Percentiles rank a stretch among this genome's conserved stretches.
Evolutionary conservation across 192 early-diverging fungal species (phyloP).

Genomic region (Kappamyces sp.): DNA sequence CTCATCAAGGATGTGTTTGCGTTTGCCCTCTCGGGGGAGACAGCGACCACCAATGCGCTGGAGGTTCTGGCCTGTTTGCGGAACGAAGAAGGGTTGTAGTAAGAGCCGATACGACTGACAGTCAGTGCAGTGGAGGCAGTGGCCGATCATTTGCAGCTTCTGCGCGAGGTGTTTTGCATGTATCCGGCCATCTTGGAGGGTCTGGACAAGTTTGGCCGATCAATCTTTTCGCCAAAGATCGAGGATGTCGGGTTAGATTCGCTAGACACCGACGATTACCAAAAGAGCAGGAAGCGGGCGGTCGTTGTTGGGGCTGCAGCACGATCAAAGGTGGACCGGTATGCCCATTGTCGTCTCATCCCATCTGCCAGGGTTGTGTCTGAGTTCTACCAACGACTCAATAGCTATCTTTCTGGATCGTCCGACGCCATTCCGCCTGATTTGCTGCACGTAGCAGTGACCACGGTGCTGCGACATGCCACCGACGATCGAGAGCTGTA

Average conservation of each 20-base stretch:
- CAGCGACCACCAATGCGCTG: slow-evolving; percentile 67
- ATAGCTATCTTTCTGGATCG: slow-evolving; percentile 53
- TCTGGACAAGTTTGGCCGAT: slow-evolving; percentile 61
- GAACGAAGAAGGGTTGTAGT: slow-evolving; percentile 73
- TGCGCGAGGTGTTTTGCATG: slow-evolving; percentile 63
- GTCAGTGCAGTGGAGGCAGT: slow-evolving; percentile 64
- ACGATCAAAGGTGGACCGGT: slow-evolving; percentile 27
- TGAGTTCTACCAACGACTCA: slow-evolving; percentile 69
- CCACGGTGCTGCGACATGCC: slow-evolving; percentile 49
- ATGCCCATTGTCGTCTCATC: too few species aligned
- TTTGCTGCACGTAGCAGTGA: slow-evolving; percentile 60
- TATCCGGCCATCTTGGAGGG: slow-evolving; percentile 56
- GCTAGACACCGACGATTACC: slow-evolving; percentile 63
- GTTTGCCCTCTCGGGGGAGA: slow-evolving; percentile 72
- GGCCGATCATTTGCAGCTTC: slow-evolving; percentile 22
- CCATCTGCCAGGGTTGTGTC: slow-evolving; percentile 32
- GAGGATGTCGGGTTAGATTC: slow-evolving; percentile 76
- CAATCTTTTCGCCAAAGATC: slow-evolving; percentile 71
- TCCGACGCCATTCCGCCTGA: slow-evolving; percentile 54
- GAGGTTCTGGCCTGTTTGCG: slow-evolving; percentile 66
- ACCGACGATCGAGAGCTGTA: slow-evolving; percentile 22
- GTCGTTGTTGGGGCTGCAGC: slow-evolving; percentile 76
- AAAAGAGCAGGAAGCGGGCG: slow-evolving; percentile 68
- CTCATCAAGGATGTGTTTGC: slow-evolving; percentile 78
- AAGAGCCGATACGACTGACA: too few species aligned